A percentile compares a stretch with the other conserved stretches of the same genome.
phyloP scores from a whole-genome alignment of 495 filamentous ascomycete genomes.

The Lichenothelia convexa region DNA sequence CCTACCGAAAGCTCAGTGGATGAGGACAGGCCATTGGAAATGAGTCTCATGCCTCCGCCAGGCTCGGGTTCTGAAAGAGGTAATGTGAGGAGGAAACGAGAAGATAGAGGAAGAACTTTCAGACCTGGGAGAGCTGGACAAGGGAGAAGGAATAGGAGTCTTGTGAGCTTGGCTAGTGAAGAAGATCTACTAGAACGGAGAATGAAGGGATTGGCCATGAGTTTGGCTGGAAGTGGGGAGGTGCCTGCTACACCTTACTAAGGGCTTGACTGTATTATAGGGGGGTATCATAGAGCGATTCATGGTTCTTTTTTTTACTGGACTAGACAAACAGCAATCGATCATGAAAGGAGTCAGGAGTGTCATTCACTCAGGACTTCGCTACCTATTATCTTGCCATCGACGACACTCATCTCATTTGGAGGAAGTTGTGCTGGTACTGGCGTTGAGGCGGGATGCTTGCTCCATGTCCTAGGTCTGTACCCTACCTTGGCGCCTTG shows the following conservation, averaged over 20 bases:
- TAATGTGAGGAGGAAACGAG: constrained; percentile 7
- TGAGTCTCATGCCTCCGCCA: constrained; percentile 32
- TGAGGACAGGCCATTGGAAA: constrained; percentile 66
- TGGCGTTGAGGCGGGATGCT: no score
- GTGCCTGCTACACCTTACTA: constrained; percentile 3
- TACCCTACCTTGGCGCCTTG: no score
- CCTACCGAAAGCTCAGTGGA: constrained; percentile 52
- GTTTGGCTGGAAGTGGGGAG: constrained; percentile 47
- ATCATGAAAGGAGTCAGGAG: no score
- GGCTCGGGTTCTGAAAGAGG: neutral
- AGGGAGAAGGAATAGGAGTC: constrained; percentile 30
- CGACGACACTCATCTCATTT: no score
- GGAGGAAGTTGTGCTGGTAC: no score
- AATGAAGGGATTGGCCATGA: constrained; percentile 68
- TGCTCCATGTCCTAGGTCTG: no score
- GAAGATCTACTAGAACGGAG: constrained; percentile 68
- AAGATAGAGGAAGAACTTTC: constrained; percentile 15
- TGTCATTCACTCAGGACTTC: no score
- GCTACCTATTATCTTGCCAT: no score
- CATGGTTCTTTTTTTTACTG: no score
- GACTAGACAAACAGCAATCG: no score
- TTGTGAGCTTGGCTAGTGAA: constrained; percentile 60
- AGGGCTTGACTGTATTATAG: no score
- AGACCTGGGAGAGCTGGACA: constrained; percentile 4
- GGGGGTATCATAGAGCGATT: no score